Conservation (phyloP, 148 eudicot genomes). For the Vaccinium corymbosum region DNA sequence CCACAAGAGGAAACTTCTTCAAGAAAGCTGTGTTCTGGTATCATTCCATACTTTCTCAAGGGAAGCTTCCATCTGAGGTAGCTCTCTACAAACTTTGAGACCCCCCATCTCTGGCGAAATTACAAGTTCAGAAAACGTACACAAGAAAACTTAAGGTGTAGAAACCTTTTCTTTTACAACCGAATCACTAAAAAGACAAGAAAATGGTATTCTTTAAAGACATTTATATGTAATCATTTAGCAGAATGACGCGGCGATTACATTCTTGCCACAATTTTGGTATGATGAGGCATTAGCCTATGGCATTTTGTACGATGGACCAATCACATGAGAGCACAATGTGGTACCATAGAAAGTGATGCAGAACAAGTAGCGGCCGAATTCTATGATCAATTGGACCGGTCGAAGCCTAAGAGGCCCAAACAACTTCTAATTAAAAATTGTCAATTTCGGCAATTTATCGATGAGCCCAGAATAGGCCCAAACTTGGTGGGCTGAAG, state of each 20-base stretch:
- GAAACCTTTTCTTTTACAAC: background rate
- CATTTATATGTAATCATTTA: background rate
- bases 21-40: constrained; percentile 38
- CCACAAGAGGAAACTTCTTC: constrained; percentile 22
- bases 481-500: too few species aligned
- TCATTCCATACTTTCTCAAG: constrained; percentile 33
- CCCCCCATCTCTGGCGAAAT: constrained; percentile 39
- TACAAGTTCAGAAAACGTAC: background rate
- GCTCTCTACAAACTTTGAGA: constrained; percentile 42
- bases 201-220: background rate
- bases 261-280: background rate
- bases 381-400: too few species aligned
- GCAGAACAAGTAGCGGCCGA: too few species aligned
- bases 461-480: too few species aligned
- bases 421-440: too few species aligned
- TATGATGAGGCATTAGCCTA: background rate
- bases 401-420: too few species aligned
- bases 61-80: constrained; percentile 31
- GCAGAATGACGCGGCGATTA: background rate
- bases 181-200: background rate
- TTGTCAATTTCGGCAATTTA: too few species aligned
- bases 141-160: background rate
- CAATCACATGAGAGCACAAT: background rate
- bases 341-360: background rate
- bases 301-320: background rate